Evolutionary conservation across 768 basidiomycete species (phyloP).

Genomic region (Mycena alexandri): DNA sequence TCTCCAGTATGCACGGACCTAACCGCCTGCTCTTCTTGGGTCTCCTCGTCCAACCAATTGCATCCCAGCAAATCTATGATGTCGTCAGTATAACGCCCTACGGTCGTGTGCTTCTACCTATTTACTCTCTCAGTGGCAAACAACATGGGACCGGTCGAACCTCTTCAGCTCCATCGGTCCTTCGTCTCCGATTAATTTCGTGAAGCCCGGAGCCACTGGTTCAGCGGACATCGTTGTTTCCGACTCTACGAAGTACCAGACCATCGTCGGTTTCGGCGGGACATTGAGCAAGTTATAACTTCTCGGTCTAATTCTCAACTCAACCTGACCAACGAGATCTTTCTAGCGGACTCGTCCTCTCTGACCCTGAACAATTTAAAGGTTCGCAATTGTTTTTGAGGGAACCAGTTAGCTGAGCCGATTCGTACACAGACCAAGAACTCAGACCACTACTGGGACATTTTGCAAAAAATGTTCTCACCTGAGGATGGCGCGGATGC

Average conservation of each 20-base stretch:
- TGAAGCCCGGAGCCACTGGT: constrained; percentile 64
- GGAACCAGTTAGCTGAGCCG: not conserved
- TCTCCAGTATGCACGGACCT: constrained; percentile 9
- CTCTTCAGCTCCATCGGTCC: constrained; percentile 64
- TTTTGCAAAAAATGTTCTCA: constrained; percentile 71
- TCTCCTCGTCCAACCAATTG: constrained; percentile 28
- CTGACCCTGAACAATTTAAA: constrained; percentile 71
- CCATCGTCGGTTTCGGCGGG: constrained; percentile 76
- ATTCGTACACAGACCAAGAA: constrained; percentile 56
- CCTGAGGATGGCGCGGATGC: constrained; percentile 69
- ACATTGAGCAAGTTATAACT: constrained; percentile 63
- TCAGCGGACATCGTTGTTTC: constrained; percentile 74
- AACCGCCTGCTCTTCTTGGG: not conserved
- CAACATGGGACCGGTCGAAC: constrained; percentile 62
- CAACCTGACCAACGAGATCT: not conserved
- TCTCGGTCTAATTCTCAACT: not conserved
- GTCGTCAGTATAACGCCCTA: constrained; percentile 52
- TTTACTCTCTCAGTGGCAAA: constrained; percentile 64
- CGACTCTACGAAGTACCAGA: constrained; percentile 67
- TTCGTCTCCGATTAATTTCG: constrained; percentile 68
- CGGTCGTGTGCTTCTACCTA: constrained; percentile 5
- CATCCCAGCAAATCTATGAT: constrained; percentile 67
- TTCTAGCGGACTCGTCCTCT: constrained; percentile 80
- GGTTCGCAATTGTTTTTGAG: constrained; percentile 49
- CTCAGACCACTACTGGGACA: constrained; percentile 66